These are phyloP conservation scores for Extremus antarcticus DNA, from an alignment of 495 filamentous ascomycete species.

Conservation along the genomic window DNA sequence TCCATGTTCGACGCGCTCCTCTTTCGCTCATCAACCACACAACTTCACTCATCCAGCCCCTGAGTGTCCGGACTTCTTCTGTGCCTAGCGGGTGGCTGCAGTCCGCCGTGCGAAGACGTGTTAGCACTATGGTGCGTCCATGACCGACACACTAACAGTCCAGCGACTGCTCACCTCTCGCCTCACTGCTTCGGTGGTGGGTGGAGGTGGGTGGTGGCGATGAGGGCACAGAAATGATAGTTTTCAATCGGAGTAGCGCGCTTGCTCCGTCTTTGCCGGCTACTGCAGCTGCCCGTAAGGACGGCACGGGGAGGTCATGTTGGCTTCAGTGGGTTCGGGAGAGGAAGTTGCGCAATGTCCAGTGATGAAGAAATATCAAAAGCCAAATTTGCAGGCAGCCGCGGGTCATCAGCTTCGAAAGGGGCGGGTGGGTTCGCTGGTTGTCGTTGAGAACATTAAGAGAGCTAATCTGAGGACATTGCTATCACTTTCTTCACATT, in stretches of 20 bases:
- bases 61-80: background rate
- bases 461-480: slow-evolving; percentile 47
- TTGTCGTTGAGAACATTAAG: slow-evolving; percentile 42
- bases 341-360: slow-evolving; percentile 24
- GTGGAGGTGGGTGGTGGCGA: slow-evolving; percentile 5
- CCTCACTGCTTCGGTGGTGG: slow-evolving; percentile 17
- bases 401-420: slow-evolving; percentile 16
- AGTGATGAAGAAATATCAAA: slow-evolving; percentile 42
- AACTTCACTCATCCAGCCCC: slow-evolving; percentile 3
- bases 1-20: slow-evolving; percentile 4
- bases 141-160: slow-evolving; percentile 19
- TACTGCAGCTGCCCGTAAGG: background rate
- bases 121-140: slow-evolving; percentile 16
- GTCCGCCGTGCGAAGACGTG: slow-evolving; percentile 16
- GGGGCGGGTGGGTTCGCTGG: slow-evolving; percentile 28
- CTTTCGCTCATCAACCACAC: background rate
- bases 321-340: background rate
- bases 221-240: slow-evolving; percentile 26
- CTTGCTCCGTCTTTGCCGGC: slow-evolving; percentile 15
- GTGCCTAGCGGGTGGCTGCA: background rate
- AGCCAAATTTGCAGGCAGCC: slow-evolving; percentile 49
- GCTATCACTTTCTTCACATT: background rate
- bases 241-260: slow-evolving; percentile 33
- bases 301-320: slow-evolving; percentile 12
- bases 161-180: slow-evolving; percentile 17